Evolutionary conservation across 208 protist species (phyloP), one percentile per base, ranked within the genome.

Genomic region (Wallacemonas rigidus): DNA sequence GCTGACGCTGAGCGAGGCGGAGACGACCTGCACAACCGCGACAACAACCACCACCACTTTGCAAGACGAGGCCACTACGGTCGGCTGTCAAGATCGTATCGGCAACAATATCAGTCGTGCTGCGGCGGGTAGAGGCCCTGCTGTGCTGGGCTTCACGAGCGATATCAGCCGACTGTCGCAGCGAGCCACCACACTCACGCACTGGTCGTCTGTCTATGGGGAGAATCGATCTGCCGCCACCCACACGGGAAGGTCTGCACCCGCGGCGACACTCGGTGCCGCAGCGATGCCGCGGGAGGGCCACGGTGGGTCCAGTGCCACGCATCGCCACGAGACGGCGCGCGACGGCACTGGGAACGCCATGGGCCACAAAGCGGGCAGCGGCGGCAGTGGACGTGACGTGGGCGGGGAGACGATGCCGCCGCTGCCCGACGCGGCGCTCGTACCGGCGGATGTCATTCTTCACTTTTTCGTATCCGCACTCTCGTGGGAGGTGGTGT

Each of bases 381-480:
- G 53, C 36, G 41, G 17, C 50, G 57, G 39, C 57, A 9, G 26
- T 26, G 26, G 26, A 26, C 26, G 26, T 26, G 26, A 26, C 9
- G 39, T 39, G 17, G 57, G 17, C 4, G 36, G 57, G 36, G 9
- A 63, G 57, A 12, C 60, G 14, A 12, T 65, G 15, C 60, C 60
- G 9, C 60, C 60, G 41, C 60, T 65, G 12, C 60, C 60, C 40
- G 6, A 50, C 15, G n/a, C 9, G 12, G 3, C 60, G 3, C 43
- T 65, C 15, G 43, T 51, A 17, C 60, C 60, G 6, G 60, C 60
- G 12, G 60, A 65, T n/a, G 60, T 65, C 11, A 65, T 65, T 35
- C 5, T 65, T 9, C 60, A 65, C 60, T 45, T 65, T 41, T 65
- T 65, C 36, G 60, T 65, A 4, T 65, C 60, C 6, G 60, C 60